Evolutionary conservation across 2,329 filamentous ascomycete genomes (phyloP).

Genomic region (Neospermospora avenae): DNA sequence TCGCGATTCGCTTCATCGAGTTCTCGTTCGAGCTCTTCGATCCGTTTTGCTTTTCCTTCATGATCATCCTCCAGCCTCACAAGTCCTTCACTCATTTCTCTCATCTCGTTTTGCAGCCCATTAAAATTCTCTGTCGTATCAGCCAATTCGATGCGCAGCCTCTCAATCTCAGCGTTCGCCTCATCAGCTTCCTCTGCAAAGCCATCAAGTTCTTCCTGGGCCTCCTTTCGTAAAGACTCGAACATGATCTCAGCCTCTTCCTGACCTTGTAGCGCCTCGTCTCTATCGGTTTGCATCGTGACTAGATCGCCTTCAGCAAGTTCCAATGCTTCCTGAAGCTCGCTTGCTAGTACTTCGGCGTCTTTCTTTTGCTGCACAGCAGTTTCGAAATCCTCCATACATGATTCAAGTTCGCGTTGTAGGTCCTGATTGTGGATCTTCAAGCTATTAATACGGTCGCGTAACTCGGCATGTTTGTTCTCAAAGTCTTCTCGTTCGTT

Average conservation of each 20-base stretch:
- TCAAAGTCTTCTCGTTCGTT: conserved; percentile 83
- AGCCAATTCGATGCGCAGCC: conserved; percentile 67
- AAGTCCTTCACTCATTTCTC: conserved; percentile 81
- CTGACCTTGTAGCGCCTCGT: conserved; percentile 73
- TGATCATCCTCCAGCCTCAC: conserved; percentile 88
- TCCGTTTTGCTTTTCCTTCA: conserved; percentile 71
- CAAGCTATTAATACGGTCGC: conserved; percentile 81
- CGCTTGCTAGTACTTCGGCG: conserved; percentile 54
- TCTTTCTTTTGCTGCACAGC: conserved; percentile 62
- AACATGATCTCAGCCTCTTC: conserved; percentile 57
- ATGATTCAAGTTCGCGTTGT: conserved; percentile 75
- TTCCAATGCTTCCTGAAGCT: conserved; percentile 78
- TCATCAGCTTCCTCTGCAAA: conserved; percentile 71
- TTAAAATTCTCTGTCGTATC: conserved; percentile 83
- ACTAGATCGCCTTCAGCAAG: conserved; percentile 76
- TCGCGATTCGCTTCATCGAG: conserved; percentile 81
- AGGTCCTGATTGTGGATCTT: conserved; percentile 90
- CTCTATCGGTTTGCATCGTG: conserved; percentile 75
- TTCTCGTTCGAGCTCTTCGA: conserved; percentile 80
- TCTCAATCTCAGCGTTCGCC: conserved; percentile 66
- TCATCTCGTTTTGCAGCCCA: conserved; percentile 91
- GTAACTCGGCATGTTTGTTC: conserved; percentile 74
- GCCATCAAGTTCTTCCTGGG: conserved; percentile 62
- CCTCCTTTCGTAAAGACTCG: conserved; percentile 57
- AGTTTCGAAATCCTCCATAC: conserved; percentile 74